Base-by-base conservation (phyloP, 2,329 filamentous ascomycete genomes). In the Balansia obtecta region DNA sequence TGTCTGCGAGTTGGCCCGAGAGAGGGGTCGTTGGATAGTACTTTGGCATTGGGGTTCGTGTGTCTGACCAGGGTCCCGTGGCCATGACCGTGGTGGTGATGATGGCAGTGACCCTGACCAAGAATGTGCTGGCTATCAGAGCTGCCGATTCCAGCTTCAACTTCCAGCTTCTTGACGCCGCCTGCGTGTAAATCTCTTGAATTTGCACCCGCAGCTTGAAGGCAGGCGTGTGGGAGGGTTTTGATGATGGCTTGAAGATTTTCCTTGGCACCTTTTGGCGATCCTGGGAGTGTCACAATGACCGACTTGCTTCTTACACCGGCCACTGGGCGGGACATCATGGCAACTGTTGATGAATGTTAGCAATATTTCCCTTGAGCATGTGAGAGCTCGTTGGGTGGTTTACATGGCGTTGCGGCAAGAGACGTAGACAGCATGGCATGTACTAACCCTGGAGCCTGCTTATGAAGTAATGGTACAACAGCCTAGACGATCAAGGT, bases 251-350 rank as follows among this genome's bases (percentile, higher is more conserved):
- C 83, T 61, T 93, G 82, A 0, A 98, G 76, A 61, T 97, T 98
- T 70, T 98, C 93, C 61, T 82, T 87, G 9, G 93, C 93, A 1
- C 90, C 93, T 65, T 97, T 97, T 0, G 93, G 93, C 0, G 91
- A 97, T 1, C 93, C 93, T 0, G 93, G 93, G 3, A 98, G 72
- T 0, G 93, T 98, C 54, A 96, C 70, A 22, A 98, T 85, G 48
- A 98, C 68, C 1, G 88, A 84, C 53, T 81, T 82, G 54, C 91
- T 83, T 33, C 93, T 77, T 2, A 95, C 82, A 3, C 93, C 93
- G 20, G 93, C 93, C 12, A 94, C 86, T 4, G 93, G 93, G 44
- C 93, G 80, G 48, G 93, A 87, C 93, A 98, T 98, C 72, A 95
- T 84, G 43, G 93, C 93, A 69, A 98, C 89, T 95, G 51, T 6